phyloP scores from a whole-genome alignment of 768 basidiomycete species.

The Mycena amicta region DNA sequence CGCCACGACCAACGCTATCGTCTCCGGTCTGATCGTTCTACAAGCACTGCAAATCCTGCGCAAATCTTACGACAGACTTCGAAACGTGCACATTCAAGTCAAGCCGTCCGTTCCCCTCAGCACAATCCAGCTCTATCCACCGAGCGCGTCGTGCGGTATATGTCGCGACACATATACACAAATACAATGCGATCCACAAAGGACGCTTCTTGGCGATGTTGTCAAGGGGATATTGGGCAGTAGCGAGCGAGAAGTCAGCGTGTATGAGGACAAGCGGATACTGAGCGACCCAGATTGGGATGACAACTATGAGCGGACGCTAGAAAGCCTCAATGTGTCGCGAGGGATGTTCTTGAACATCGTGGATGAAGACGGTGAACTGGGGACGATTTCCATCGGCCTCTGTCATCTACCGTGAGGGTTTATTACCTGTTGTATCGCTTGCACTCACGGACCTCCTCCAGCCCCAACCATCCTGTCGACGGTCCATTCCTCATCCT shows the following conservation, averaged over 20 bases:
- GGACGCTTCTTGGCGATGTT: conserved; percentile 71
- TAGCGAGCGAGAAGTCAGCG: conserved; percentile 66
- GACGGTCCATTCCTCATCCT: conserved; percentile 61
- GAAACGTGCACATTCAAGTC: conserved; percentile 79
- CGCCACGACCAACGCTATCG: conserved; percentile 97
- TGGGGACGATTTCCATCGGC: conserved; percentile 70
- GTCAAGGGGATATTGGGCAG: conserved; percentile 67
- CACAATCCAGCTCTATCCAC: conserved; percentile 62
- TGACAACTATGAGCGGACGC: conserved; percentile 79
- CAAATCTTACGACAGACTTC: conserved; percentile 58
- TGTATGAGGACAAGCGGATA: conserved; percentile 85
- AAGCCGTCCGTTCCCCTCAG: conserved; percentile 80
- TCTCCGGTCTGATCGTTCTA: conserved; percentile 92
- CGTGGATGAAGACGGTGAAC: conserved; percentile 84
- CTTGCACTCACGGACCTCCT: not conserved
- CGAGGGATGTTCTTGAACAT: conserved; percentile 88
- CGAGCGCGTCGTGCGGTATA: conserved; percentile 80
- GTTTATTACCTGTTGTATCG: conserved; percentile 33
- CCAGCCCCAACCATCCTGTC: conserved; percentile 57
- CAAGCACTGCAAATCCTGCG: conserved; percentile 87
- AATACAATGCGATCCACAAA: conserved; percentile 71
- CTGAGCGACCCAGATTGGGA: conserved; percentile 93
- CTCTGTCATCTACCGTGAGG: conserved; percentile 72
- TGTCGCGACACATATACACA: conserved; percentile 85
- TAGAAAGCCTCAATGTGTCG: conserved; percentile 79